Conservation (phyloP, 2,329 filamentous ascomycete genomes). For the Blumeria graminis region DNA sequence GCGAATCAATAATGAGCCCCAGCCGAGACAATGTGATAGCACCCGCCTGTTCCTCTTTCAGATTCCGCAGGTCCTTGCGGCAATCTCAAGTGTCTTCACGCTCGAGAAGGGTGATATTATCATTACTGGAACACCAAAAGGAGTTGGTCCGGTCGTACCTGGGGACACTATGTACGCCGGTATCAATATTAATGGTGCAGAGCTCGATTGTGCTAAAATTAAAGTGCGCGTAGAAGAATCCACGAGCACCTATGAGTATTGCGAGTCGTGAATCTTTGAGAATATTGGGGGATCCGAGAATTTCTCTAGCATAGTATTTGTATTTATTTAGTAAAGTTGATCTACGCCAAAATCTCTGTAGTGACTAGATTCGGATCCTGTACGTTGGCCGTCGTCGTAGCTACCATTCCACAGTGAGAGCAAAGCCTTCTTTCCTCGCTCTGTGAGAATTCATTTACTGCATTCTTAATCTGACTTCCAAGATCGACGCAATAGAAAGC, state of each 20-base stretch:
- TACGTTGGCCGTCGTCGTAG: conserved; percentile 44
- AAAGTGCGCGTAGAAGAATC: conserved; percentile 67
- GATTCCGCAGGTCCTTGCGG: conserved; percentile 66
- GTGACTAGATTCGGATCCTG: conserved; percentile 28
- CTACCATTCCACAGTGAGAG: conserved; percentile 37
- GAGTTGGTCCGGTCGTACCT: conserved; percentile 62
- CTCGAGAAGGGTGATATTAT: conserved; percentile 80
- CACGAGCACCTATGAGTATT: conserved; percentile 52
- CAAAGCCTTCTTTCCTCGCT: conserved; percentile 51
- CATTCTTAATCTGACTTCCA: conserved; percentile 82
- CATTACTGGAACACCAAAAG: conserved; percentile 91
- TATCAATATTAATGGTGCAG: conserved; percentile 54
- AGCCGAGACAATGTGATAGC: conserved; percentile 58
- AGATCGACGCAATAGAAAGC: conserved; percentile 74
- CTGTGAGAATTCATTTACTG: conserved; percentile 57
- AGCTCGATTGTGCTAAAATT: conserved; percentile 63
- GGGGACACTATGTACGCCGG: conserved; percentile 78
- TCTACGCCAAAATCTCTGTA: background rate
- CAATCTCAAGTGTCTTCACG: conserved; percentile 89
- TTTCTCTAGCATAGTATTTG: background rate
- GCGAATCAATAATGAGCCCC: conserved; percentile 51
- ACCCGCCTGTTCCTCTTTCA: conserved; percentile 88
- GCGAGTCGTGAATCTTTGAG: conserved; percentile 26
- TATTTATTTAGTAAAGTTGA: too few species aligned
- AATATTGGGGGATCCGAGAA: background rate